These are phyloP conservation scores for Crassisporium funariophilum DNA, from an alignment of 768 basidiomycete species.

Conservation along the genomic window DNA sequence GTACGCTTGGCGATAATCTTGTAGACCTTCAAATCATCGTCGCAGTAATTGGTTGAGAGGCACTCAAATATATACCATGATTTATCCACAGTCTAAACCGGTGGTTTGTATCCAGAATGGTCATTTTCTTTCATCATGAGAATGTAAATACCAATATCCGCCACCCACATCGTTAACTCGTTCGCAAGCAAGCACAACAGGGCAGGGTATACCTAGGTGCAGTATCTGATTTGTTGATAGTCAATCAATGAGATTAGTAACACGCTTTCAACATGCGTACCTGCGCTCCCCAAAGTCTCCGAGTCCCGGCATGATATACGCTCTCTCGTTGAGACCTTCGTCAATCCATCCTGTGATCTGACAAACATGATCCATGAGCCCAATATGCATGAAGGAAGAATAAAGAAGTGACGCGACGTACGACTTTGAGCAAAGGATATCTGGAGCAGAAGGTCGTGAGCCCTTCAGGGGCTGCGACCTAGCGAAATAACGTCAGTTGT, in stretches of 20 bases:
- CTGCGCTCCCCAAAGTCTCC: constrained; percentile 96
- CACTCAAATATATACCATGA: neutral
- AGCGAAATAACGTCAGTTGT: constrained; percentile 5
- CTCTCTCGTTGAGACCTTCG: constrained; percentile 85
- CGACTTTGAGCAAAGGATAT: constrained; percentile 78
- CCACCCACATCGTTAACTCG: no score
- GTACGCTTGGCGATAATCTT: no score
- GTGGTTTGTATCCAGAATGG: no score
- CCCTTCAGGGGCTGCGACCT: constrained; percentile 94
- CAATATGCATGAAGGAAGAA: neutral
- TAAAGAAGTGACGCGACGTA: constrained; percentile 38
- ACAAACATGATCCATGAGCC: neutral
- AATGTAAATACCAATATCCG: no score
- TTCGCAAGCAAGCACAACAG: no score
- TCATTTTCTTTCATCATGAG: no score
- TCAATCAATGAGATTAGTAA: neutral
- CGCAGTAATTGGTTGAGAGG: no score
- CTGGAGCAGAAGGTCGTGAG: constrained; percentile 73
- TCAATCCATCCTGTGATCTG: constrained; percentile 97
- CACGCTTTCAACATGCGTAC: constrained; percentile 36
- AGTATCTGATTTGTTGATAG: no score
- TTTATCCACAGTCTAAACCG: no score
- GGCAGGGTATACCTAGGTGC: no score
- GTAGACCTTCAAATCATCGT: no score
- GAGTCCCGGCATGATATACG: constrained; percentile 91